Evolutionary conservation across 805 yeast genomes (phyloP), one percentile per base, ranked within the genome.

Genomic region (Yarrowia phangngaensis): DNA sequence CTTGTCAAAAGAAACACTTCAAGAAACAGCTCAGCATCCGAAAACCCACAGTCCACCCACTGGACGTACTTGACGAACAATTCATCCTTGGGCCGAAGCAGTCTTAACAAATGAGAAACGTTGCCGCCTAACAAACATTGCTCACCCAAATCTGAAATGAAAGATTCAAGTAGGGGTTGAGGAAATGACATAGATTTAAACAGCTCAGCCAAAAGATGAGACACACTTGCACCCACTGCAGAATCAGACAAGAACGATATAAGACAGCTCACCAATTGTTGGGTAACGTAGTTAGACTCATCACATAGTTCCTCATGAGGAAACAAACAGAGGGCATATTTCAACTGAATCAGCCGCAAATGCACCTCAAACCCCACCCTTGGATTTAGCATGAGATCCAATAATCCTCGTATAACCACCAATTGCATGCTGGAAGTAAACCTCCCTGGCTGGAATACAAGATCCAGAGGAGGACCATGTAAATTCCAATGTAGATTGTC

Each of bases 281-380:
- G 24, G 14, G 17, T 4, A n/a, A 14, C 32, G 19, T 38, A 38
- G 16, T 16, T 35, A n/a, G 16, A 20, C 2, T 9, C 8, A 3
- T 4, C 9, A 13, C 29, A 35, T 4, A 38, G 6, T 6, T 38
- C 32, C 1, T 2, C 4, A 13, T 19, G 19, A 11, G 31, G 45
- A 13, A 38, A 38, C 4, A 38, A 19, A 38, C 45, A 38, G 2
- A 38, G 32, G 2, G 20, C 24, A 7, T 38, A 38, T 11, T 38
- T 38, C 14, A 38, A 24, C 23, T 38, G 45, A 4, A 38, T 19
- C 15, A 38, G 16, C 1, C 45, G 15, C 14, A 38, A 6, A 9
- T 19, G 24, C 19, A 38, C 45, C 29, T 38, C 45, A 38, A 38
- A 38, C 24, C 32, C 9, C 0, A 38, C 19, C 16, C 45, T 17